Evolutionary conservation across 169 alveolate genomes (phyloP).

Genomic region (Babesia microti): DNA sequence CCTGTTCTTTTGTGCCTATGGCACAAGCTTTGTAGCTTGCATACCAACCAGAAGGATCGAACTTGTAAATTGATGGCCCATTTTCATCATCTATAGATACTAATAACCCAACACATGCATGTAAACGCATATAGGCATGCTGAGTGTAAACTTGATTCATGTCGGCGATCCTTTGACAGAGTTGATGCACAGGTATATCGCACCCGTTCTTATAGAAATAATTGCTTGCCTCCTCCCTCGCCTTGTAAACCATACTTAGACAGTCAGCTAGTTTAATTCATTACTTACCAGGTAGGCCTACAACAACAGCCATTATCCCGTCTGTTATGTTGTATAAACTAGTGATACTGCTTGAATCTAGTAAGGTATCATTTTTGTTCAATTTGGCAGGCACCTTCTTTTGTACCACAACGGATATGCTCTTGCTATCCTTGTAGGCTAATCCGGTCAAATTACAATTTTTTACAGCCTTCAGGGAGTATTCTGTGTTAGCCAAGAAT

Average conservation of each 20-base stretch:
- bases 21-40: constrained; percentile 87
- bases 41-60: constrained; percentile 93
- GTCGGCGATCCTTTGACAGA: constrained; percentile 84
- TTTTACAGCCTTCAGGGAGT: constrained; percentile 95
- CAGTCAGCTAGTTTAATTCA: constrained; percentile 49
- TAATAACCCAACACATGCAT: constrained; percentile 82
- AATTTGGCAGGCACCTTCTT: constrained; percentile 82
- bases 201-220: constrained; percentile 80
- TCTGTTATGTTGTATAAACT: constrained; percentile 64
- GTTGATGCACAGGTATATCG: constrained; percentile 79
- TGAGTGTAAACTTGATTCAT: constrained; percentile 87
- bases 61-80: constrained; percentile 83
- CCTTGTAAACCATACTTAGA: constrained; percentile 69
- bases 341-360: constrained; percentile 59
- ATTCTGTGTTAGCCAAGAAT: constrained; percentile 57
- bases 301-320: constrained; percentile 57
- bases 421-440: constrained; percentile 90
- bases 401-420: constrained; percentile 87
- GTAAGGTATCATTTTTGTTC: constrained; percentile 64
- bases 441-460: constrained; percentile 85
- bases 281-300: constrained; percentile 66
- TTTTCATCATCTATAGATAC: constrained; percentile 86
- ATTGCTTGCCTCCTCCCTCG: constrained; percentile 80
- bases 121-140: constrained; percentile 88
- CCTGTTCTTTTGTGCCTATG: constrained; percentile 82